These are phyloP conservation scores for Coelastrella sp. DNA, from an alignment of 139 green algal genomes.

Conservation along the genomic window DNA sequence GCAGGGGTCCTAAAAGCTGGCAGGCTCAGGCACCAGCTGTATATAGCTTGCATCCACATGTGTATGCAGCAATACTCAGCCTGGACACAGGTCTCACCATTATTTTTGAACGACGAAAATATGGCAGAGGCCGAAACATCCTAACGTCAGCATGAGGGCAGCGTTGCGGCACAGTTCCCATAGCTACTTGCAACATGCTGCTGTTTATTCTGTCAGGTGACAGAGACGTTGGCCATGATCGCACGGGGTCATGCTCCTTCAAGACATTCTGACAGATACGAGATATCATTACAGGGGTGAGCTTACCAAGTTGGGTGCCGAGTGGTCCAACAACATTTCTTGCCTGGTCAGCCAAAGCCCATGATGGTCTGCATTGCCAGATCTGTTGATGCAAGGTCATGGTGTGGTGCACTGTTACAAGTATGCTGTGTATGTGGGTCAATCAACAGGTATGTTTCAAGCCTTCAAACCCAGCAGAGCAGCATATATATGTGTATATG, in stretches of 20 bases:
- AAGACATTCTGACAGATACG: not conserved
- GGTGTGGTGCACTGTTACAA: no score
- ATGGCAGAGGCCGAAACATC: no score
- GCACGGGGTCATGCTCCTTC: not conserved
- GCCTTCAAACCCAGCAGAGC: no score
- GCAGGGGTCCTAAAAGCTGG: not conserved
- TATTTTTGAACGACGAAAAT: no score
- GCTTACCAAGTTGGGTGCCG: not conserved
- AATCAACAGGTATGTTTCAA: no score
- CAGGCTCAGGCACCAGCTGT: not conserved
- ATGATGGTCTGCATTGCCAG: no score
- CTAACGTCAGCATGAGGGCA: no score
- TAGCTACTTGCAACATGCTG: not conserved
- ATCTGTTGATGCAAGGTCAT: no score
- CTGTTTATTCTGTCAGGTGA: not conserved
- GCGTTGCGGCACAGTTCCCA: not conserved
- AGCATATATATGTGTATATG: not conserved
- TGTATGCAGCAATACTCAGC: no score
- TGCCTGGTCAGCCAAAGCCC: no score
- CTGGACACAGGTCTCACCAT: no score
- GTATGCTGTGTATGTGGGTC: no score
- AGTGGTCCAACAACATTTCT: not conserved
- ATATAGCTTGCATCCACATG: not conserved
- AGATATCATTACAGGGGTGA: constrained; percentile 5
- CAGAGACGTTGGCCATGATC: not conserved